Base-by-base conservation (phyloP, 352 stramenopile genomes). In the Thalassiosira oceanica region DNA sequence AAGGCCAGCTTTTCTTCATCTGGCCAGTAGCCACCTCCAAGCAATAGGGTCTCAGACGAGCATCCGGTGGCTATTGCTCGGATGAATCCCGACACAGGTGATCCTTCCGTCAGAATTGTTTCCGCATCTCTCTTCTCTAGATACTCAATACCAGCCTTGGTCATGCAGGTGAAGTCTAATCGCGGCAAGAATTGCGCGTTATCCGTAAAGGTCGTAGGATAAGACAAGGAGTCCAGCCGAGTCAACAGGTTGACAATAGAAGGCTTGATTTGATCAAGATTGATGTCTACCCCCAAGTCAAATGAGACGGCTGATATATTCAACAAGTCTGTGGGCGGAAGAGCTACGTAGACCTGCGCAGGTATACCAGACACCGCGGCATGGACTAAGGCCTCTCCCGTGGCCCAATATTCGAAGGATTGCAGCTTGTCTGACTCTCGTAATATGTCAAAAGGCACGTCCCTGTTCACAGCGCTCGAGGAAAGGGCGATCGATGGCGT, bases 1-100 rank as follows among this genome's bases (percentile, higher is more conserved):
- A 56, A 39, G 41, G 7, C 50, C 35, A 70, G 50, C 37, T 69
- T 37, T 43, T 64, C 2, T 37, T 31, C 29, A 16, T 27, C 43
- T 10, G 48, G 39, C 24, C 64, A 37, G 41, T 75, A 75, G 20
- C 64, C 64, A 46, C 64, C 64, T 33, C 10, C 15, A n/a, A 75
- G 31, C 1, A 15, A 27, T 8, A 75, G 41, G n/a, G 28, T 35
- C 27, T 50, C 24, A n/a, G 54, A 54, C n/a, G 62, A 67, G 23
- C 63, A 74, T 11, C 55, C 44, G 7, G 44, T 33, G 11, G 55
- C 35, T 43, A 74, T 69, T 26, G 63, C 27, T 50, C 52, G 21
- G 13, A 74, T 27, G 23, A 74, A 69, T 24, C 55, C 54, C 31
- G 60, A 29, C 4, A 70, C 26, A 11, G 60, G n/a, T n/a, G n/a